These are phyloP conservation scores for Ustulina deusta DNA, from an alignment of 2,329 filamentous ascomycete species.

Conservation along the genomic window DNA sequence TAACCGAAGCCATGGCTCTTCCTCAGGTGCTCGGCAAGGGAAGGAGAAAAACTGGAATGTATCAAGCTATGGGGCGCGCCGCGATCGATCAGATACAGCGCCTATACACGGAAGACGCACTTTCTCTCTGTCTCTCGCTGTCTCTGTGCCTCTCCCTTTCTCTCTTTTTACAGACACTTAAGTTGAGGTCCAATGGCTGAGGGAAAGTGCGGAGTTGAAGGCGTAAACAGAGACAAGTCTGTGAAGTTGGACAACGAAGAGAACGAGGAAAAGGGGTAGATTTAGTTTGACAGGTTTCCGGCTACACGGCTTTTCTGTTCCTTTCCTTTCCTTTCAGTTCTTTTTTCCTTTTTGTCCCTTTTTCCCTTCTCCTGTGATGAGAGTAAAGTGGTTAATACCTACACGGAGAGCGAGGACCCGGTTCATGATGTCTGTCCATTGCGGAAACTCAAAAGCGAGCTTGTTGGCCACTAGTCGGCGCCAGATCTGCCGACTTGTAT, in stretches of 20 bases:
- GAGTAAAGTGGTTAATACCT: background rate
- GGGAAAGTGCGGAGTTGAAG: background rate
- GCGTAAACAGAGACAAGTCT: background rate
- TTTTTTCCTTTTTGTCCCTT: no score
- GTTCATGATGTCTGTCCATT: conserved; percentile 21
- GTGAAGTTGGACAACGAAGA: background rate
- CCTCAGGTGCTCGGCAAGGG: background rate
- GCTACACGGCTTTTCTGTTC: background rate
- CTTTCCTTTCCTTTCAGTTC: background rate
- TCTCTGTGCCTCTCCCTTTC: background rate
- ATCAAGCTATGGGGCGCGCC: background rate
- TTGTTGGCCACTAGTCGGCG: conserved; percentile 34
- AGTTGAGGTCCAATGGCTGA: background rate
- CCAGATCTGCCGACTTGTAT: conserved; percentile 40
- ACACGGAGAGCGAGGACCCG: conserved; percentile 6
- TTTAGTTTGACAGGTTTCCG: background rate
- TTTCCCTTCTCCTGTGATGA: conserved; percentile 1
- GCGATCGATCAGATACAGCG: background rate
- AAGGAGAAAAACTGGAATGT: background rate
- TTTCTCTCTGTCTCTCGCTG: background rate
- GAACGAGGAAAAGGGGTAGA: background rate
- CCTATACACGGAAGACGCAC: background rate
- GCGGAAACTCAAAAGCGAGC: conserved; percentile 17
- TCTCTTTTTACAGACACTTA: background rate
- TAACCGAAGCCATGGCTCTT: conserved; percentile 60